Evolutionary conservation across 495 filamentous ascomycete genomes (phyloP), one percentile per base, ranked within the genome.

Genomic region (Corynascus novoguineensis): DNA sequence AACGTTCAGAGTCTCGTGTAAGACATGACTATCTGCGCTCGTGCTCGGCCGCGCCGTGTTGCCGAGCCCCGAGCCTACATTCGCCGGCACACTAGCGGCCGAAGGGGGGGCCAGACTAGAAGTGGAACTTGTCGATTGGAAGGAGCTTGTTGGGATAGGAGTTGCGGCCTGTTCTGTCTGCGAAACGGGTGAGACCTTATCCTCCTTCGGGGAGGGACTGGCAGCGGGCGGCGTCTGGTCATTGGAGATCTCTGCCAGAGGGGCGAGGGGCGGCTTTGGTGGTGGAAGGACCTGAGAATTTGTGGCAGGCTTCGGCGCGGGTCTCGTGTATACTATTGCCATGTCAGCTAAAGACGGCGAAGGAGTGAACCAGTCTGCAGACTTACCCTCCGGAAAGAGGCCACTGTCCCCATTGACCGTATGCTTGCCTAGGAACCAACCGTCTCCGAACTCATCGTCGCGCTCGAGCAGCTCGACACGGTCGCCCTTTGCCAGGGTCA

Each of bases 391-490:
- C 15, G 92, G 92, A 68, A 97, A 96, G 31, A 97, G 81, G 42
- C 92, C 92, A 45, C 80, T 92, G 59, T 83, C 83, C 32, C 81
- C 84, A 64, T 85, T 90, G 47, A 79, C 74, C 60, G 86, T 58
- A 69, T 96, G 89, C 66, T 85, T 84, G 27, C 95, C 95, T 60
- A 96, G 72, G 73, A 89, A 99, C 95, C 95, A 99, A 52, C 93
- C 95, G 75, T 99, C 95, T 49, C 88, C 88, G 71, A 97, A 99
- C 63, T 96, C 95, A 68, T 97, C 92, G 70, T 97, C 92, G 50
- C 95, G 83, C 69, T 97, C 93, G 38, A 96, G 83, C 55, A 99
- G 75, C 73, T 95, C 86, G 50, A 99, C 89, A 29, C 87, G 86
- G 64, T 97, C 92, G 57, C 90, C 90, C 60, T 90, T 93, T 32